Percentiles rank a stretch among this genome's conserved stretches.
phyloP scores from a whole-genome alignment of 78 protist species.

The Dictyostelium purpureum region DNA sequence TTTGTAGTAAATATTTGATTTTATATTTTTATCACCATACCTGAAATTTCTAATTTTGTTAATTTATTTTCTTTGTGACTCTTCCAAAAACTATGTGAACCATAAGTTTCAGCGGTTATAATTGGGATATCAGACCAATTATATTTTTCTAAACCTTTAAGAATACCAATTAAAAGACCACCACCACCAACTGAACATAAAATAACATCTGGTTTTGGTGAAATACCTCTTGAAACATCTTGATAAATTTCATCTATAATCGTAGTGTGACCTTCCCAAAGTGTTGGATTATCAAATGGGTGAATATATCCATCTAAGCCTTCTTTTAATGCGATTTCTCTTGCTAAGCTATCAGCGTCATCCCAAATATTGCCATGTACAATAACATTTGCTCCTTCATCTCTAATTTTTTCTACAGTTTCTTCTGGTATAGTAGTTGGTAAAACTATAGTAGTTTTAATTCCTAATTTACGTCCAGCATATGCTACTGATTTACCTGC shows the following conservation, averaged over 20 bases:
- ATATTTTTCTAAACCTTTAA: constrained; percentile 37
- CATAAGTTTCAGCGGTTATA: constrained; percentile 74
- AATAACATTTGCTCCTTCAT: constrained; percentile 75
- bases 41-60: background rate
- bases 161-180: constrained; percentile 72
- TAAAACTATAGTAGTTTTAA: constrained; percentile 66
- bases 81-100: constrained; percentile 55
- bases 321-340: constrained; percentile 45
- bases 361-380: constrained; percentile 80
- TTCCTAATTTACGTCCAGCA: constrained; percentile 55
- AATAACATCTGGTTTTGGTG: constrained; percentile 60
- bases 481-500: constrained; percentile 78
- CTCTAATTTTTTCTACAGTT: constrained; percentile 59
- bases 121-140: constrained; percentile 78
- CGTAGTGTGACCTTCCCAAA: constrained; percentile 82
- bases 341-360: constrained; percentile 73
- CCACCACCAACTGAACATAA: constrained; percentile 84
- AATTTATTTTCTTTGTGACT: constrained; percentile 1
- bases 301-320: constrained; percentile 70
- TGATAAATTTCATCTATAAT: constrained; percentile 51
- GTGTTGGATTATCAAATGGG: constrained; percentile 70
- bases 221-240: background rate
- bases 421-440: constrained; percentile 68
- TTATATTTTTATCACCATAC: too few species aligned
- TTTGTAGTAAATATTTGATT: background rate